A percentile compares a stretch with the other conserved stretches of the same genome.
These are phyloP conservation scores for Hymenoscyphus albidus DNA, from an alignment of 2,329 filamentous ascomycete genomes.

Conservation along the genomic window DNA sequence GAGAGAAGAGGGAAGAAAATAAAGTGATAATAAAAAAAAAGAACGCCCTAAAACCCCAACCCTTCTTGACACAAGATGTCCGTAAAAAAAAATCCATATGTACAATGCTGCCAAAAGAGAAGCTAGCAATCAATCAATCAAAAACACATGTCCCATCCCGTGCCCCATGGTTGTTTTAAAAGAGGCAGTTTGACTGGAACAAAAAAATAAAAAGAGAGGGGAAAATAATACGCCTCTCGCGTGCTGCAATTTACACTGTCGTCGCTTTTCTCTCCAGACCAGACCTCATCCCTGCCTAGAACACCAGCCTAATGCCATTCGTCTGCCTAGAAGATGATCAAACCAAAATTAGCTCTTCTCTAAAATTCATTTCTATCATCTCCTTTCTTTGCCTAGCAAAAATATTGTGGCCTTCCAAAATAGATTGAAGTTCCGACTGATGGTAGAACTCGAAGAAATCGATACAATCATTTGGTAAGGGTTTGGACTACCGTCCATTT, in stretches of 20 bases:
- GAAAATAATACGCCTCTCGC: background rate
- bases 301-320: no score
- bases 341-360: background rate
- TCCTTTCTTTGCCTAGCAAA: background rate
- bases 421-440: background rate
- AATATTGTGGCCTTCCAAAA: background rate
- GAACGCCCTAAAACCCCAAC: conserved; percentile 16
- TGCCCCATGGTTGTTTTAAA: background rate
- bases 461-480: background rate
- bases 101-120: conserved; percentile 10
- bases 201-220: background rate
- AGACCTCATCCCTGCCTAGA: background rate
- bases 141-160: background rate
- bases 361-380: background rate
- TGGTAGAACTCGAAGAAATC: background rate
- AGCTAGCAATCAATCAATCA: no score
- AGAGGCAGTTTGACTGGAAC: background rate
- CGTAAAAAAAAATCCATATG: conserved; percentile 15
- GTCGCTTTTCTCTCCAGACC: background rate
- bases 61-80: conserved; percentile 10
- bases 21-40: no score
- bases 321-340: background rate
- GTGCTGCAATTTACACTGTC: background rate
- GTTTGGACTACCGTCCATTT: conserved; percentile 2
- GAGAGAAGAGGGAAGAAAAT: background rate